Evolutionary conservation across 257 asterid species (phyloP).

Genomic region (Eustoma russellianum): DNA sequence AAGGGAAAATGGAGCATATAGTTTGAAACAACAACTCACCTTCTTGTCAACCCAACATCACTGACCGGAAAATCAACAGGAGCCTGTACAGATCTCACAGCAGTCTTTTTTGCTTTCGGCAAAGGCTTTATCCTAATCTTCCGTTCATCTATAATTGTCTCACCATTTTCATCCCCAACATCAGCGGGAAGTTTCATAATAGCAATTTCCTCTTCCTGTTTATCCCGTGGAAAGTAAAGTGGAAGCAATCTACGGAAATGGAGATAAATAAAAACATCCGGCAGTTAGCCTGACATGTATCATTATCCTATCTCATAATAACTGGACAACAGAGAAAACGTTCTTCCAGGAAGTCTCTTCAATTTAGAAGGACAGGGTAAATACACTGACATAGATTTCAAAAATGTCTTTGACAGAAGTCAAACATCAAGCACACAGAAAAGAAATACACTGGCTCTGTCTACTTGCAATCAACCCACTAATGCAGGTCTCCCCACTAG

Average conservation of each 20-base stretch:
- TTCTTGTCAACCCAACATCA: slow-evolving; percentile 49
- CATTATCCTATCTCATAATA: not conserved
- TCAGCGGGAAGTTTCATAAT: slow-evolving; percentile 85
- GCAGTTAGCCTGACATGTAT: not conserved
- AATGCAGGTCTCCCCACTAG: too few relatives aligned
- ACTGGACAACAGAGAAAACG: too few relatives aligned
- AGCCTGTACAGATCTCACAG: slow-evolving; percentile 29
- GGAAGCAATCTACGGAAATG: slow-evolving; percentile 69
- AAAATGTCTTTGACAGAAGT: too few relatives aligned
- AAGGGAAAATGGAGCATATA: too few relatives aligned
- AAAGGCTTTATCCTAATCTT: slow-evolving; percentile 87
- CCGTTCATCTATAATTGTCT: slow-evolving; percentile 80
- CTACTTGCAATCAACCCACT: too few relatives aligned
- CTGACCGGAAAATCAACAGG: slow-evolving; percentile 49
- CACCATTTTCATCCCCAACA: slow-evolving; percentile 99
- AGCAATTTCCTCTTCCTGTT: slow-evolving; percentile 77
- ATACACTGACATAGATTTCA: too few relatives aligned
- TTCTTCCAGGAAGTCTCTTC: too few relatives aligned
- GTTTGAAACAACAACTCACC: slow-evolving; percentile 30
- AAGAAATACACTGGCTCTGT: too few relatives aligned
- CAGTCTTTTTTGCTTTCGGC: slow-evolving; percentile 61
- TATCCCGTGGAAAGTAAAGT: slow-evolving; percentile 91
- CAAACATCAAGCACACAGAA: too few relatives aligned
- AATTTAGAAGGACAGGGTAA: too few relatives aligned
- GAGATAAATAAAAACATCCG: not conserved